Evolutionary conservation across 805 yeast genomes (phyloP).

Genomic region (Huiozyma sinensis): DNA sequence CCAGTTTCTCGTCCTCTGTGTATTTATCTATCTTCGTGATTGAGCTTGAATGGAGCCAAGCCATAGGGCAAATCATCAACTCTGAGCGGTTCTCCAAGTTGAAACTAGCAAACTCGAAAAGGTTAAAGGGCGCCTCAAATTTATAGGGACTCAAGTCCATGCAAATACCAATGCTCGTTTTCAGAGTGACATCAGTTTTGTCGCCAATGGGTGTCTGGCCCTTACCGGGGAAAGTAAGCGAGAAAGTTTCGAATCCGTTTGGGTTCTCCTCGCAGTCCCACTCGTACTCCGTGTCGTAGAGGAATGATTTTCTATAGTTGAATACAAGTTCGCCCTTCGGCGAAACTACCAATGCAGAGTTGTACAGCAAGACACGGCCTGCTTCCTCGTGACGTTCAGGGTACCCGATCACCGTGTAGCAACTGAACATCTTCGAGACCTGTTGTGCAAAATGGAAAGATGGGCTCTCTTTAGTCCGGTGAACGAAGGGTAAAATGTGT

Average conservation of each 20-base stretch:
- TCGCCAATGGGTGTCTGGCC: background rate
- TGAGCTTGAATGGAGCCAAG: slow-evolving; percentile 61
- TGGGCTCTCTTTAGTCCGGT: slow-evolving; percentile 32
- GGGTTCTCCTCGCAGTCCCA: slow-evolving; percentile 77
- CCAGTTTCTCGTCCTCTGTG: slow-evolving; percentile 9
- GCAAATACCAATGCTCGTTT: slow-evolving; percentile 70
- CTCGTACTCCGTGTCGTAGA: slow-evolving; percentile 66
- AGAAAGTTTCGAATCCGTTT: slow-evolving; percentile 43
- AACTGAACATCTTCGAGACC: slow-evolving; percentile 38
- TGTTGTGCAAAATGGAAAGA: slow-evolving; percentile 47
- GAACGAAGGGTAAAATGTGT: slow-evolving; percentile 50
- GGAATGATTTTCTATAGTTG: slow-evolving; percentile 65
- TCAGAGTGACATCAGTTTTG: slow-evolving; percentile 18
- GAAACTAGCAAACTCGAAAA: slow-evolving; percentile 57
- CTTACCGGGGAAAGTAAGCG: slow-evolving; percentile 27
- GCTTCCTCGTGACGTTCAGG: slow-evolving; percentile 42
- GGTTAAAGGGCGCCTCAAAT: slow-evolving; percentile 67
- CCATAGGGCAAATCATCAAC: slow-evolving; percentile 69
- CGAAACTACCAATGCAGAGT: slow-evolving; percentile 58
- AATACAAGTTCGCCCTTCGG: slow-evolving; percentile 47
- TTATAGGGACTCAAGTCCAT: slow-evolving; percentile 89
- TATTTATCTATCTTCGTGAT: slow-evolving; percentile 12
- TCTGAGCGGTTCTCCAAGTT: slow-evolving; percentile 39
- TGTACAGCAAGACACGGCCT: slow-evolving; percentile 35
- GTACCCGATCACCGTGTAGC: slow-evolving; percentile 72